Conservation (phyloP, 2,329 filamentous ascomycete genomes). For the Claviceps cyperi region DNA sequence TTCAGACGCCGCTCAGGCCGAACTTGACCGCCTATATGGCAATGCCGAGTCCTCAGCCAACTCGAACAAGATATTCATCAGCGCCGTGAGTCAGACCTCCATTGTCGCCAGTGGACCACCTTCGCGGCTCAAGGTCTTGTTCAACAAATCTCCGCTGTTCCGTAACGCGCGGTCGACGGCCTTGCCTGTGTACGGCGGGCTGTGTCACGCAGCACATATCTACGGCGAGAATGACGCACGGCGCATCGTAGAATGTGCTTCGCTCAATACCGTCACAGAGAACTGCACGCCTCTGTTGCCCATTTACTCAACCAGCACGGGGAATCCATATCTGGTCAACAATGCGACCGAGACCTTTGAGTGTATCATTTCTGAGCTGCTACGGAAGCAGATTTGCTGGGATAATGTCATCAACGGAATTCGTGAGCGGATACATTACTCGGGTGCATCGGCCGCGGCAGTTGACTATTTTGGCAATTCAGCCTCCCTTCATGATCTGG, state of each 20-base stretch:
- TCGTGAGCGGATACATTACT: neutral
- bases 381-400: slow-evolving; percentile 7
- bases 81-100: slow-evolving; percentile 17
- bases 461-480: slow-evolving; percentile 3
- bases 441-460: neutral
- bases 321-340: slow-evolving; percentile 3
- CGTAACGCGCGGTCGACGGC: slow-evolving; percentile 15
- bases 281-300: neutral
- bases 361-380: slow-evolving; percentile 5
- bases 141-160: slow-evolving; percentile 10
- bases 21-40: slow-evolving; percentile 21
- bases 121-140: slow-evolving; percentile 12
- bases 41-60: slow-evolving; percentile 7
- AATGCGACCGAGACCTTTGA: slow-evolving; percentile 6
- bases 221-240: slow-evolving; percentile 18
- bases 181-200: slow-evolving; percentile 22
- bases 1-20: slow-evolving; percentile 18
- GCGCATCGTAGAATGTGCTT: slow-evolving; percentile 10
- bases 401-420: slow-evolving; percentile 6
- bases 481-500: neutral
- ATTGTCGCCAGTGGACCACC: slow-evolving; percentile 26
- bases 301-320: slow-evolving; percentile 6
- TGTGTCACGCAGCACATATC: slow-evolving; percentile 28
- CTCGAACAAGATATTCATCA: slow-evolving; percentile 26
- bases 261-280: neutral